Evolutionary conservation across 73 alveolate species (phyloP).

Genomic region (Uronychia binucleata): DNA sequence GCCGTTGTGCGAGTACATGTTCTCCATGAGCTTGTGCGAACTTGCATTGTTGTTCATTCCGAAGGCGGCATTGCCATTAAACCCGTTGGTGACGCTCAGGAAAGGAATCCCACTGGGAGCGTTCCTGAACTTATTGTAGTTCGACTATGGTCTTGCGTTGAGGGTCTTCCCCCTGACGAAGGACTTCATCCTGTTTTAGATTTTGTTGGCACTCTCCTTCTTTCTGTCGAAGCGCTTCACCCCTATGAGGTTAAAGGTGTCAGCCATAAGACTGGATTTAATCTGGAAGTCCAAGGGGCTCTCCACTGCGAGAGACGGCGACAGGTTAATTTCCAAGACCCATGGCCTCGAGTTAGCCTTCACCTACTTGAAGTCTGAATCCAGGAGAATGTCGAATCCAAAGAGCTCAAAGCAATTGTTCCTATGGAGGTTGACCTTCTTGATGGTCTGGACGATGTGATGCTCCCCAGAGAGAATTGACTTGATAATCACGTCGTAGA

Average conservation of each 20-base stretch:
- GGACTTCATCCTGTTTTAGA: constrained; percentile 54
- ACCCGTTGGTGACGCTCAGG: not conserved
- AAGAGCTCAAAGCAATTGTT: constrained; percentile 39
- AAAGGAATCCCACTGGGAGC: not conserved
- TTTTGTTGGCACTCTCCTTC: constrained; percentile 50
- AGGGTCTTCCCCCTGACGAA: constrained; percentile 40
- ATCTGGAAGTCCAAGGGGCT: constrained; percentile 47
- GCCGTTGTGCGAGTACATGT: not conserved
- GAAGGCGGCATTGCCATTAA: not conserved
- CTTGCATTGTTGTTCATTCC: not conserved
- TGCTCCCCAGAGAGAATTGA: constrained; percentile 54
- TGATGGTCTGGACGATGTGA: not conserved
- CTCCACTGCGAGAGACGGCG: constrained; percentile 49
- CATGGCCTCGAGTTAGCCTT: constrained; percentile 28
- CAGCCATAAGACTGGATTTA: constrained; percentile 56
- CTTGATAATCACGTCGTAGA: constrained; percentile 73
- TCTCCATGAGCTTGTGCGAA: not conserved
- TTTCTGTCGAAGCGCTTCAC: constrained; percentile 50
- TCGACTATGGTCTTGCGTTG: constrained; percentile 9
- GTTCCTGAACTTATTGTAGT: not conserved
- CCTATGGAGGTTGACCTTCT: constrained; percentile 7
- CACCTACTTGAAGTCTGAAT: constrained; percentile 54
- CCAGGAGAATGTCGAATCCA: constrained; percentile 45
- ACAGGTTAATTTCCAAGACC: constrained; percentile 38
- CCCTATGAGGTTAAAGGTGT: constrained; percentile 79